phyloP scores from a whole-genome alignment of 768 basidiomycete genomes.

The Lactarius tabidus region DNA sequence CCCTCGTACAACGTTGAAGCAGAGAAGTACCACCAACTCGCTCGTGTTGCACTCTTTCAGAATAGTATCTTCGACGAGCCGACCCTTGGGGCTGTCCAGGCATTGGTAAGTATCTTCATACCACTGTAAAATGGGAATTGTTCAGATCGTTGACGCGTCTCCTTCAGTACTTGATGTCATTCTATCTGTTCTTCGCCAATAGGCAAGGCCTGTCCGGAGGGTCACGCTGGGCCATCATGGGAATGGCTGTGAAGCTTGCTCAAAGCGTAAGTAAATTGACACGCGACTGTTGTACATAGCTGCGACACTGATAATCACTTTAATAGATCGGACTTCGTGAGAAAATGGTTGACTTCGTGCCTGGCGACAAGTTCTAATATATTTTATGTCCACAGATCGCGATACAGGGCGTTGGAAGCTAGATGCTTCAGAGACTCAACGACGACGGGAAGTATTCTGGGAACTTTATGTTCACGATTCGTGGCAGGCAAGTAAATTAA shows the following conservation, averaged over 20 bases:
- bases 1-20: slow-evolving; percentile 52
- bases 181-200: slow-evolving; percentile 42
- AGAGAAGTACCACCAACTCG: slow-evolving; percentile 57
- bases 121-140: not conserved
- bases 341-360: slow-evolving; percentile 27
- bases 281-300: slow-evolving; percentile 20
- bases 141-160: slow-evolving; percentile 18
- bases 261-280: slow-evolving; percentile 47
- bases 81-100: slow-evolving; percentile 59
- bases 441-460: slow-evolving; percentile 57
- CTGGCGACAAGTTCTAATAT: slow-evolving; percentile 8
- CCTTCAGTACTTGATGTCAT: slow-evolving; percentile 51
- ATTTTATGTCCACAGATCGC: slow-evolving; percentile 44
- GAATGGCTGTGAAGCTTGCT: slow-evolving; percentile 65
- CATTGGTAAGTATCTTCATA: slow-evolving; percentile 44
- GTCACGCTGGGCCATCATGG: slow-evolving; percentile 67
- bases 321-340: slow-evolving; percentile 65
- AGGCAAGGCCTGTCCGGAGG: slow-evolving; percentile 37
- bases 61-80: slow-evolving; percentile 64
- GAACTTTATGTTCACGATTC: slow-evolving; percentile 64
- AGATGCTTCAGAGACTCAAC: slow-evolving; percentile 50
- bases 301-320: slow-evolving; percentile 14
- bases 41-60: slow-evolving; percentile 53
- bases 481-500: slow-evolving; percentile 51
- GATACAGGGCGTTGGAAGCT: slow-evolving; percentile 66